Base-by-base conservation (phyloP, 108 stramenopile species). In the Skeletonema potamos region DNA sequence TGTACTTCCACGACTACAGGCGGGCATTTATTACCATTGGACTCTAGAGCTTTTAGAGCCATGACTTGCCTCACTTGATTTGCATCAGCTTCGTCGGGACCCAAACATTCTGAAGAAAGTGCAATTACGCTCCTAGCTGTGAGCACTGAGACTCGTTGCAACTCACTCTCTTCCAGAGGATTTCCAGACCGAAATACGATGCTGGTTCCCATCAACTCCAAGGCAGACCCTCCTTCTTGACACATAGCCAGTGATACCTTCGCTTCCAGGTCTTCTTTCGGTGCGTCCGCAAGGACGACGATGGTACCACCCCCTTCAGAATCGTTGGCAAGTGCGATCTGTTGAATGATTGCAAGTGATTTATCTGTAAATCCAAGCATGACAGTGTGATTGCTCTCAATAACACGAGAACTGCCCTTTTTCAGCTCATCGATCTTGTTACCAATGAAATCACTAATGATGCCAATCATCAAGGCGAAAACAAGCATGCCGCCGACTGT, bases 381-480 rank as follows among this genome's bases (percentile, higher is more conserved):
- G 2, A 84, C 71, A 9, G 80, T 76, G 48, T 84, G 84, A 24
- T 66, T 66, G 15, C 36, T 33, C 54, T 82, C 84, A 32, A 84
- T 77, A 11, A 84, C 72, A 17, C 79, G 34, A 11, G 64, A 67
- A 27, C 64, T 66, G 10, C 84, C 84, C 72, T 84, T 75, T 27
- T 78, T 81, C 43, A 84, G 61, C 58, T 84, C 81, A 58, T 84
- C 84, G 6, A 84, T 69, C 22, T 72, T 48, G 4, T 82, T 77
- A 2, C 57, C 70, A 63, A 84, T 73, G 34, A 17, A 64, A 44
- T 84, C 84, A 34, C 71, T 73, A 10, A 84, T 81, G 36, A 84
- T 84, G 22, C 83, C 83, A 36, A 84, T 77, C 75, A 84, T 78
- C 24, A 84, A 58, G 18, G 84, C 84, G 33, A 81, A 81, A 12